These are phyloP conservation scores for Pyrus betulifolia DNA, from an alignment of 306 rosid species.

Conservation along the genomic window DNA sequence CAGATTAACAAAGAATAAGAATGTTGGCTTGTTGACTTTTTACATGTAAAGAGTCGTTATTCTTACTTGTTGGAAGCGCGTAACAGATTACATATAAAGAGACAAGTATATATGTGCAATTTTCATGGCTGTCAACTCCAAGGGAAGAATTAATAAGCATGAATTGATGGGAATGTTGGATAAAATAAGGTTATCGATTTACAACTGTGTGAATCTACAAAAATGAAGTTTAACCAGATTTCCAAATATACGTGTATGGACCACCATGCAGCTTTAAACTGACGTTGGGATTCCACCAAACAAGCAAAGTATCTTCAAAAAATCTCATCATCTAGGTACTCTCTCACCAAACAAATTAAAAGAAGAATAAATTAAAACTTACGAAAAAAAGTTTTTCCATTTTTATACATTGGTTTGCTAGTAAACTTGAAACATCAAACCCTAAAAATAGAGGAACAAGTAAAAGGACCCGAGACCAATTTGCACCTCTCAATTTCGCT, in stretches of 20 bases:
- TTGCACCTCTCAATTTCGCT: conserved; percentile 18
- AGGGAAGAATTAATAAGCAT: not conserved
- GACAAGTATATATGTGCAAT: not conserved
- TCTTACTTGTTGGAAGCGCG: not conserved
- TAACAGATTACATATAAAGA: not conserved
- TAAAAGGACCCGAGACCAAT: conserved; percentile 15
- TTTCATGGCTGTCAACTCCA: not conserved
- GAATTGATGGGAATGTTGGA: not conserved
- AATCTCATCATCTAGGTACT: not conserved
- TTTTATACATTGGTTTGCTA: not conserved
- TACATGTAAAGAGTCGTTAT: not conserved
- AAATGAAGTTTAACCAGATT: conserved; percentile 19
- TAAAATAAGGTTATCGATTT: not conserved
- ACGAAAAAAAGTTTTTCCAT: not conserved
- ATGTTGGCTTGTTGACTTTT: not conserved
- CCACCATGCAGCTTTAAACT: conserved; percentile 48
- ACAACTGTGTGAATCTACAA: conserved; percentile 21
- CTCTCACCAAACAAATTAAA: conserved; percentile 21
- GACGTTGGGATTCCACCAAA: conserved; percentile 35
- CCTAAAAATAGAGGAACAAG: conserved; percentile 9
- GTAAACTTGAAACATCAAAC: conserved; percentile 8
- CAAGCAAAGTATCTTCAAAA: conserved; percentile 50
- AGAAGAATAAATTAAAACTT: conserved; percentile 6
- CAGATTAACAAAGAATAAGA: too few relatives aligned
- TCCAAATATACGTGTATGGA: conserved; percentile 27